phyloP scores from a whole-genome alignment of 2,329 filamentous ascomycete genomes.

The Trichoderma cornu-damae region DNA sequence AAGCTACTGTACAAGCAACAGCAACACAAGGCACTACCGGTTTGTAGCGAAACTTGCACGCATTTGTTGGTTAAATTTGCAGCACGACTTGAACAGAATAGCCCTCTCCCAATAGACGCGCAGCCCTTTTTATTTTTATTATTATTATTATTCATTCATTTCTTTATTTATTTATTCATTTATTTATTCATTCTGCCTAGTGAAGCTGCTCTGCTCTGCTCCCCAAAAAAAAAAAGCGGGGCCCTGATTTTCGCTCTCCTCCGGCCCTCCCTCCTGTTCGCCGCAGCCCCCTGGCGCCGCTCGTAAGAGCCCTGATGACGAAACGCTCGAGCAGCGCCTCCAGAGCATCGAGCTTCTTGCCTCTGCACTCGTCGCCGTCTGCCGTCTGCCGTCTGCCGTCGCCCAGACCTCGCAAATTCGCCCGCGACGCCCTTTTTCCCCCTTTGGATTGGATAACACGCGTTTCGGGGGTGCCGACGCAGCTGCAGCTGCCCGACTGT shows the following conservation, averaged over 20 bases:
- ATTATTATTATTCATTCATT: no score
- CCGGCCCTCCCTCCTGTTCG: slow-evolving; percentile 5
- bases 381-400: no score
- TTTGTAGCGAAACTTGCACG: no score
- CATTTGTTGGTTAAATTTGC: no score
- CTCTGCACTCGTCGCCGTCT: not conserved
- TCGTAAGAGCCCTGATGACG: slow-evolving; percentile 20
- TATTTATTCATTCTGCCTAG: no score
- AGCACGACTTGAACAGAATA: no score
- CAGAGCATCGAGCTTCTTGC: slow-evolving; percentile 6
- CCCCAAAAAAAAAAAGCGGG: slow-evolving; percentile 11
- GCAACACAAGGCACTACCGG: no score
- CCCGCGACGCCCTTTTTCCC: not conserved
- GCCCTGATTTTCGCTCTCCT: slow-evolving; percentile 10
- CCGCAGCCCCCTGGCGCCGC: slow-evolving; percentile 8
- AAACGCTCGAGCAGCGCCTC: slow-evolving; percentile 15
- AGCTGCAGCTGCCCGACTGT: not conserved
- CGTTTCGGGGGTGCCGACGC: not conserved
- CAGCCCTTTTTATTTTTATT: no score
- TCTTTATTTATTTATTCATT: no score
- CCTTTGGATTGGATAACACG: not conserved
- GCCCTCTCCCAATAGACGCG: no score
- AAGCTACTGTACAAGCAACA: no score
- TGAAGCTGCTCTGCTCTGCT: slow-evolving; percentile 4
- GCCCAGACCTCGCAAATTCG: not conserved